Percentiles rank a stretch among this genome's conserved stretches.
Evolutionary conservation across 768 basidiomycete genomes (phyloP).

Genomic region (Gloeophyllum trabeum): DNA sequence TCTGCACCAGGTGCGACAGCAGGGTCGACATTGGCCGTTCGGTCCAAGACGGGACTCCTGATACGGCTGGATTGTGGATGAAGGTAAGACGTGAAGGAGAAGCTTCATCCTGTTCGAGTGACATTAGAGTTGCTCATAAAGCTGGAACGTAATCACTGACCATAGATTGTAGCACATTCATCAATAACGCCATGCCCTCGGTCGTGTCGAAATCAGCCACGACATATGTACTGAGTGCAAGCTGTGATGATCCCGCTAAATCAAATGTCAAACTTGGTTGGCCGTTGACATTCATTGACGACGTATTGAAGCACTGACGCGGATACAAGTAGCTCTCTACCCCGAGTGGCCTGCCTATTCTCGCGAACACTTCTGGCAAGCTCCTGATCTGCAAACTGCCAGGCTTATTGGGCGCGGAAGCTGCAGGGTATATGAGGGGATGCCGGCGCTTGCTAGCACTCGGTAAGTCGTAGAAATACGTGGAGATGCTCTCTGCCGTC

Average conservation of each 20-base stretch:
- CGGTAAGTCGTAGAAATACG: constrained; percentile 88
- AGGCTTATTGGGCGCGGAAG: constrained; percentile 24
- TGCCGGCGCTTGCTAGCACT: constrained; percentile 64
- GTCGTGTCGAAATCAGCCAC: constrained; percentile 69
- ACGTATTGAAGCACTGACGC: too few relatives aligned
- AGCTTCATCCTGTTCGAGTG: constrained; percentile 33
- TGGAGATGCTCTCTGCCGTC: constrained; percentile 37
- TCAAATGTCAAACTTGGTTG: too few relatives aligned
- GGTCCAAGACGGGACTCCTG: too few relatives aligned
- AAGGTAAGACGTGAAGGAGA: constrained; percentile 69
- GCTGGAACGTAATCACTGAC: constrained; percentile 27
- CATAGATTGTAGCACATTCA: constrained; percentile 52
- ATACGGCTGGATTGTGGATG: constrained; percentile 60
- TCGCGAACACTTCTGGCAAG: constrained; percentile 40
- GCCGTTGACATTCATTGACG: too few relatives aligned
- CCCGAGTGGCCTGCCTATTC: constrained; percentile 25
- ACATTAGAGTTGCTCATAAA: not conserved
- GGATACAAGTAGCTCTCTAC: too few relatives aligned
- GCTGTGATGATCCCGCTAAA: too few relatives aligned
- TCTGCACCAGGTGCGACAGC: too few relatives aligned
- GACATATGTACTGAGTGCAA: too few relatives aligned
- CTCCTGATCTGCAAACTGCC: constrained; percentile 41
- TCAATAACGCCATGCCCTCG: constrained; percentile 45
- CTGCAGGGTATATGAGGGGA: constrained; percentile 51
- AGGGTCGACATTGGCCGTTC: too few relatives aligned